Conservation (phyloP, 345 rosid genomes). For the Abelmoschus esculentus region DNA sequence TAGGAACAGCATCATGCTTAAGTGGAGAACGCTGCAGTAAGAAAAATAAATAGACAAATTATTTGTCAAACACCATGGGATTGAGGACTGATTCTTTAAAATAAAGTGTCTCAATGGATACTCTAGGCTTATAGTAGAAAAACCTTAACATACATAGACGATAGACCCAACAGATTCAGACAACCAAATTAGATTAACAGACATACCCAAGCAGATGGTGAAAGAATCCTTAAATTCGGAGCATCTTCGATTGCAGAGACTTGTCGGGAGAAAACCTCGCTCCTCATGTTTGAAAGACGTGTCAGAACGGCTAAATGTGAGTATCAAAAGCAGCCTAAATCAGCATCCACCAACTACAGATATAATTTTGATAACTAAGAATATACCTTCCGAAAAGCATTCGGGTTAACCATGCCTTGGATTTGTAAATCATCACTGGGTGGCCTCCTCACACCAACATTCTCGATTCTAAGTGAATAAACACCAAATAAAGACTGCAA, state of each 20-base stretch:
- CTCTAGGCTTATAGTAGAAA: too few species aligned
- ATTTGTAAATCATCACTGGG: constrained; percentile 64
- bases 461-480: constrained; percentile 63
- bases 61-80: not conserved
- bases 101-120: too few species aligned
- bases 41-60: not conserved
- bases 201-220: constrained; percentile 33
- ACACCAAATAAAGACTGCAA: constrained; percentile 70
- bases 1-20: constrained; percentile 27
- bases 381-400: constrained; percentile 55
- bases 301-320: constrained; percentile 41
- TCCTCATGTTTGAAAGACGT: constrained; percentile 51
- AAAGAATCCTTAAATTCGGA: constrained; percentile 32
- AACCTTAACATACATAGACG: not conserved
- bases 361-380: not conserved
- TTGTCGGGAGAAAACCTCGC: constrained; percentile 39
- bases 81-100: not conserved
- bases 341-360: not conserved
- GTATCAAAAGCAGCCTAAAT: not conserved
- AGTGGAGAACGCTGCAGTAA: constrained; percentile 39
- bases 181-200: not conserved
- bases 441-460: constrained; percentile 56
- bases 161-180: not conserved
- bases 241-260: constrained; percentile 42
- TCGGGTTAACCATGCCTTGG: constrained; percentile 55